Evolutionary conservation across 1,284 basidiomycete genomes (phyloP), one percentile per base, ranked within the genome.

Genomic region (Rhodotorula sp.): DNA sequence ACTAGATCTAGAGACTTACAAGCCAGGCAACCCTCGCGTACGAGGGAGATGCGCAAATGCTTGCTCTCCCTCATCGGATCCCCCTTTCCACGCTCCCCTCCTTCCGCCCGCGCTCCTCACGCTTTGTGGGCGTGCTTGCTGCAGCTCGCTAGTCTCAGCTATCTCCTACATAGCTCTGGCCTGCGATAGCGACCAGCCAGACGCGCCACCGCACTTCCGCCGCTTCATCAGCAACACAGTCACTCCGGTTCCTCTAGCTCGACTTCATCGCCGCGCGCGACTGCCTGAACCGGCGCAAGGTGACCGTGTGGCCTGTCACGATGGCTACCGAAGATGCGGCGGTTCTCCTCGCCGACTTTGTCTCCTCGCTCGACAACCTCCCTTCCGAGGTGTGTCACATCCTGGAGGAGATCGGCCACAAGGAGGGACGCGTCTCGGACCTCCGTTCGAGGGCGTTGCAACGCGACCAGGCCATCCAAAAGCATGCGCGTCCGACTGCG

Each of bases 361-460:
- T 79, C 60, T 67, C 64, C 39, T 76, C 74, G 34, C 73, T 79
- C 66, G 78, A 79, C 72, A 79, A 79, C 67, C 65, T 79, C 34
- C 78, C 78, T 10, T 68, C 69, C 56, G 78, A 79, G 58, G 77
- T 79, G 12, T 73, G 72, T 41, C 77, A 77, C 73, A 76, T 79
- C 66, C 75, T 79, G 36, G 73, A 76, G 48, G 78, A 78, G 64
- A 78, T 79, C 53, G 66, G 73, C 10, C 73, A 78, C 72, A 79
- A 79, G 69, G 78, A 79, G 48, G 73, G 69, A 8, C 62, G 73
- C 44, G 67, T 73, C 17, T 72, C 72, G 54, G 78, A 78, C 69
- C 50, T 77, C 19, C 59, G 58, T 25, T 64, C 67, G 60, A 66
- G 71, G 58, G 74, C 74, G 17, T 51, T 51, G 1, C 65, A 72